Conservation (phyloP, 495 filamentous ascomycete species). For the Cercophora sp. region DNA sequence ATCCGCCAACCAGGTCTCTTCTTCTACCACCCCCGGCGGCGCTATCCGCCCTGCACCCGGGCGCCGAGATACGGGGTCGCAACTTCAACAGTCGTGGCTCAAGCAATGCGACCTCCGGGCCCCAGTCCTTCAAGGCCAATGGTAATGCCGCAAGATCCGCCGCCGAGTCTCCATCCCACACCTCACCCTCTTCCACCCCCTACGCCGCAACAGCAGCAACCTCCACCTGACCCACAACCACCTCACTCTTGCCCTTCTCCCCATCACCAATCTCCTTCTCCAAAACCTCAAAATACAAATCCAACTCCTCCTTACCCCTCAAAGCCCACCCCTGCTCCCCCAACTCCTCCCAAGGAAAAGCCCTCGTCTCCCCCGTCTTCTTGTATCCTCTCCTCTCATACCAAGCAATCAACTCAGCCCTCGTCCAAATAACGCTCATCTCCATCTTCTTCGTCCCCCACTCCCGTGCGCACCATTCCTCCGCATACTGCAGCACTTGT, state of each 20-base stretch:
- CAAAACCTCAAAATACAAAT: slow-evolving; percentile 39
- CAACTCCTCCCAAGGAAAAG: slow-evolving; percentile 37
- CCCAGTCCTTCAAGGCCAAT: too few relatives aligned
- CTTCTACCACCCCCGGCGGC: too few relatives aligned
- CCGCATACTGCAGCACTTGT: slow-evolving; percentile 37
- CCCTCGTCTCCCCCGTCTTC: slow-evolving; percentile 32
- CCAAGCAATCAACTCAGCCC: slow-evolving; percentile 40
- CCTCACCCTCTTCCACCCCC: too few relatives aligned
- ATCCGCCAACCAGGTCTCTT: too few relatives aligned
- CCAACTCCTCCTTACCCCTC: too few relatives aligned
- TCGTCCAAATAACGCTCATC: slow-evolving; percentile 39
- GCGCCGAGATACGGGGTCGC: too few relatives aligned
- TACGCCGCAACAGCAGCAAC: not conserved
- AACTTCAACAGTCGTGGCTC: too few relatives aligned
- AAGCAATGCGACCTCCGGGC: too few relatives aligned
- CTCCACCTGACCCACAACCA: not conserved
- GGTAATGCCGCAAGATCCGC: too few relatives aligned
- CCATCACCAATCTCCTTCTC: slow-evolving; percentile 25
- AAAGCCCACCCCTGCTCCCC: slow-evolving; percentile 22
- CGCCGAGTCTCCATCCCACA: too few relatives aligned
- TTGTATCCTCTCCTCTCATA: slow-evolving; percentile 42
- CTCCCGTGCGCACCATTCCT: slow-evolving; percentile 29
- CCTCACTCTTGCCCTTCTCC: not conserved
- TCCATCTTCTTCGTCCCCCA: slow-evolving; percentile 31
- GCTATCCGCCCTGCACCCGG: too few relatives aligned